phyloP scores from a whole-genome alignment of 768 basidiomycete genomes.

The Kondoa subrosea region DNA sequence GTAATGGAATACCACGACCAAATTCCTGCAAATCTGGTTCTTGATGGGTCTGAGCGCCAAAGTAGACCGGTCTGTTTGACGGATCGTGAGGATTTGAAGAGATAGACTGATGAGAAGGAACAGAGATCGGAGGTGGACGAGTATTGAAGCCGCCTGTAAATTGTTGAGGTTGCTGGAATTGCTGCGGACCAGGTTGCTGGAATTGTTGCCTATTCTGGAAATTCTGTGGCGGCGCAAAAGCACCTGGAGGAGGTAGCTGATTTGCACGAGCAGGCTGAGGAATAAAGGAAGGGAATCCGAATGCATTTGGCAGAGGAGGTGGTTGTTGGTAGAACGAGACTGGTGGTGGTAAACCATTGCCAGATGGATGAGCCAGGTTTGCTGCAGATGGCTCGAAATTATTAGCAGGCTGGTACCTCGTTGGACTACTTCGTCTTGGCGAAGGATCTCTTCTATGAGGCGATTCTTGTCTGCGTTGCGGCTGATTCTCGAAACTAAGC shows the following conservation, averaged over 20 bases:
- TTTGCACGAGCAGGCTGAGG: conserved; percentile 9
- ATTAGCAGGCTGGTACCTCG: background rate
- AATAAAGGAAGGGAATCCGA: background rate
- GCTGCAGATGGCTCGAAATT: background rate
- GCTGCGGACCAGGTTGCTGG: too few relatives aligned
- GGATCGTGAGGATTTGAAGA: background rate
- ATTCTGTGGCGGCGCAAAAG: background rate
- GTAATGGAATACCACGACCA: conserved; percentile 75
- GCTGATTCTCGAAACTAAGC: conserved; percentile 25
- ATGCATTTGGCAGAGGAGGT: background rate
- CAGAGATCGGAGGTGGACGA: background rate
- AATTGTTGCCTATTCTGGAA: too few relatives aligned
- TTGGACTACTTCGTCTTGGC: background rate
- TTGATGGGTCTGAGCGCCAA: conserved; percentile 10
- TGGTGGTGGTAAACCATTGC: background rate
- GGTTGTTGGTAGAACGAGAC: background rate
- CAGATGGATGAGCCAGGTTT: background rate
- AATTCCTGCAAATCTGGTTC: conserved; percentile 41
- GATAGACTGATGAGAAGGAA: too few relatives aligned
- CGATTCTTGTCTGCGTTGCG: background rate
- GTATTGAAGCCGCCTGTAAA: background rate
- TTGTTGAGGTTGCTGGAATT: conserved; percentile 2
- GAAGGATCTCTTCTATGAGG: background rate
- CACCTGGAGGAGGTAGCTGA: background rate
- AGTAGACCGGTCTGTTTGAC: background rate